A percentile compares a stretch with the other conserved stretches of the same genome.
Evolutionary conservation across 2,329 filamentous ascomycete species (phyloP).

Genomic region (Pseudogymnoascus sp.): DNA sequence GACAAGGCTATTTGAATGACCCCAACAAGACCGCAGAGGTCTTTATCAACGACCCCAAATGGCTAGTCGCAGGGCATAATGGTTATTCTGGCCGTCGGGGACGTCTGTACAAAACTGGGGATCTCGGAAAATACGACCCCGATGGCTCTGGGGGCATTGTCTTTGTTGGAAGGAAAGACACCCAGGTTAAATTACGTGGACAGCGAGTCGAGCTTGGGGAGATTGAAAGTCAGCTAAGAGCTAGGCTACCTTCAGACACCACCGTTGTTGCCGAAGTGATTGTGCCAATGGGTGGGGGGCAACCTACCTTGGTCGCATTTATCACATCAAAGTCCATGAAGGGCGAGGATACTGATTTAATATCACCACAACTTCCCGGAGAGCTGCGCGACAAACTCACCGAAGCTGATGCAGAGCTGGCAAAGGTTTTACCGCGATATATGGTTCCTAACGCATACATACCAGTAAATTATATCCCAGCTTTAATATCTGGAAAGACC

Average conservation of each 20-base stretch:
- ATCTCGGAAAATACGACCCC: conserved; percentile 46
- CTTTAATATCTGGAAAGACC: conserved; percentile 28
- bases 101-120: conserved; percentile 52
- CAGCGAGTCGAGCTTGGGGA: conserved; percentile 54
- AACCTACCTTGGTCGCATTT: conserved; percentile 30
- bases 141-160: conserved; percentile 43
- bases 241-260: conserved; percentile 30
- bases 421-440: conserved; percentile 29
- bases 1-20: conserved; percentile 53
- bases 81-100: conserved; percentile 32
- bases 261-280: conserved; percentile 30
- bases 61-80: conserved; percentile 37
- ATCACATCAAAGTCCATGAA: conserved; percentile 19
- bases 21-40: conserved; percentile 47
- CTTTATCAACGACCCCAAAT: conserved; percentile 50
- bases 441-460: conserved; percentile 31
- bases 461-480: conserved; percentile 26
- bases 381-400: conserved; percentile 19
- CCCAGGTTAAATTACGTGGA: conserved; percentile 61
- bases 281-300: conserved; percentile 22
- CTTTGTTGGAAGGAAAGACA: conserved; percentile 57
- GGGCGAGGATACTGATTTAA: conserved; percentile 18
- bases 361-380: conserved; percentile 6
- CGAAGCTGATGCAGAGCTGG: conserved; percentile 14
- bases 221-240: conserved; percentile 37